Base-by-base conservation (phyloP, 2,329 filamentous ascomycete genomes). In the Eurotiales sp. region DNA sequence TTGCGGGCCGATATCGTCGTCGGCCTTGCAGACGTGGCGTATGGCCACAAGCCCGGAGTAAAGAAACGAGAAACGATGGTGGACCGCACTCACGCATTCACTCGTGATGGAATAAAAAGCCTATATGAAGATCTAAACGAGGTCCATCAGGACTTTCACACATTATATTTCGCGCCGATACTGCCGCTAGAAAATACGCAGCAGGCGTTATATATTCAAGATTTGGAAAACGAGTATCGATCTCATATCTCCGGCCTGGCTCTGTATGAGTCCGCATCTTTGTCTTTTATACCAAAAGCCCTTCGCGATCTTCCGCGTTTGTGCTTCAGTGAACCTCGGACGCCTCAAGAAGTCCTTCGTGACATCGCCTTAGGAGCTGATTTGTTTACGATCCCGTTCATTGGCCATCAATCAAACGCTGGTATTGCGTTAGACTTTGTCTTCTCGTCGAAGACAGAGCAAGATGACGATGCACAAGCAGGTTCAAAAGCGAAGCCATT, bases 11-110 rank as follows among this genome's bases (percentile, higher is more conserved):
- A 99, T 64, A 85, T 97, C 49, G 82, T 86, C 30, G 78, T 97
- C 21, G 84, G 84, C 0, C 70, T 95, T 46, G 87, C 86, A 4
- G 93, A 99, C 68, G 67, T 85, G 19, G 79, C 91, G 8, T 77
- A 79, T 27, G 80, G 81, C 59, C 73, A 75, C 49, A 57, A 75
- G 3, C 80, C 87, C 0, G 81, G 85, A 2, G 73, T 78, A 8
- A 96, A 95, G 70, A 81, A 91, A 41, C 81, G 87, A 42, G 77
- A 83, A 30, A 90, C 88, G 62, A 96, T 96, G 84, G 85, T 84
- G 21, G 90, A 93, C 63, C 80, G 92, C 51, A 96, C 89, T 1
- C 87, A 93, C 64, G 79, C 81, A 32, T 97, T 90, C 89, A 75
- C 92, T 15, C 80, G 82, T 21, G 81, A 87, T 56, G 82, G 90